Evolutionary conservation across 2,329 filamentous ascomycete species (phyloP).

Genomic region (Juglanconis oblonga): DNA sequence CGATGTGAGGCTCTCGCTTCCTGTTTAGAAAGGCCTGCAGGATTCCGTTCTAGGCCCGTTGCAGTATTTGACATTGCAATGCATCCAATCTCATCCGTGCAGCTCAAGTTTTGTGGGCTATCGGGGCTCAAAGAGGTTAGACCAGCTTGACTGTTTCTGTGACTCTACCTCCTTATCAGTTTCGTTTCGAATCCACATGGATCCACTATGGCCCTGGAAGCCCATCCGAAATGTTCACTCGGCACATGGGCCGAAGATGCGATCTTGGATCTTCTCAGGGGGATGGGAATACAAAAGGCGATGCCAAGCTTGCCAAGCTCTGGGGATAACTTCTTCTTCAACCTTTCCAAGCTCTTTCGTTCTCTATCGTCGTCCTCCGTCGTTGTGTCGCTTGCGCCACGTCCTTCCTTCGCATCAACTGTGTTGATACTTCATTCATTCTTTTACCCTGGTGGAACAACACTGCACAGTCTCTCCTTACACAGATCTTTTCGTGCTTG

Average conservation of each 20-base stretch:
- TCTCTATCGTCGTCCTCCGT: conserved; percentile 3
- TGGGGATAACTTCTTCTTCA: background rate
- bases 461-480: background rate
- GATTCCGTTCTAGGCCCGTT: background rate
- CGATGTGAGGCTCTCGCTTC: background rate
- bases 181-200: conserved; percentile 6
- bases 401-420: conserved; percentile 12
- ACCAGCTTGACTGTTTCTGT: background rate
- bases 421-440: conserved; percentile 17
- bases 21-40: background rate
- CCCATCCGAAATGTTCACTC: conserved; percentile 7
- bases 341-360: conserved; percentile 8
- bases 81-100: background rate
- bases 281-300: conserved; percentile 1
- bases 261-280: background rate
- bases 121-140: background rate
- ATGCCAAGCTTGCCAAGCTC: background rate
- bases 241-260: conserved; percentile 4
- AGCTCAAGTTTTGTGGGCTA: background rate
- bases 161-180: background rate
- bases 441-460: conserved; percentile 14
- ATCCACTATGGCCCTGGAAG: conserved; percentile 8
- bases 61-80: background rate
- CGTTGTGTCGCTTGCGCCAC: conserved; percentile 14
- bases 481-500: background rate